Evolutionary conservation across 2,329 filamentous ascomycete species (phyloP).

Genomic region (Diaporthe sp.): DNA sequence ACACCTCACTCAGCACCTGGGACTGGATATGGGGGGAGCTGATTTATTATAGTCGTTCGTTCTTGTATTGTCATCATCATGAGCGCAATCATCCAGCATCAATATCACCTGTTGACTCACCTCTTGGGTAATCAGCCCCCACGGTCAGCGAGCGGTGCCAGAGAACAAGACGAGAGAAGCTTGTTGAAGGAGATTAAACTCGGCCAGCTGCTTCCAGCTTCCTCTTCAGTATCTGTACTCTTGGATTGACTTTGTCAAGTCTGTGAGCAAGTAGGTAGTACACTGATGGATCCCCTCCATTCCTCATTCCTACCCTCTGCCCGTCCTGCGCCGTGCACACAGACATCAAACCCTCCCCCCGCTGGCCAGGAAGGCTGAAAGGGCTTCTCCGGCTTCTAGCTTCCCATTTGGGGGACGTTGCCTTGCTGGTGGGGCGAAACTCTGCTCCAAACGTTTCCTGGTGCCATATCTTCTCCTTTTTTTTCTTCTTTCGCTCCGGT

Average conservation of each 20-base stretch:
- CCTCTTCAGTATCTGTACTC: neutral
- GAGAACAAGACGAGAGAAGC: neutral
- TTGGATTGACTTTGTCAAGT: slow-evolving; percentile 9
- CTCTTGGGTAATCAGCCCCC: neutral
- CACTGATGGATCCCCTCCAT: slow-evolving; percentile 6
- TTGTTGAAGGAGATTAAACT: neutral
- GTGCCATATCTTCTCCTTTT: slow-evolving; percentile 1
- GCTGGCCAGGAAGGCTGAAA: neutral
- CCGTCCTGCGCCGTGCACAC: neutral
- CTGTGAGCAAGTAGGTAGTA: slow-evolving; percentile 1
- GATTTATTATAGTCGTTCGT: neutral
- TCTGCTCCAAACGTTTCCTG: slow-evolving; percentile 3
- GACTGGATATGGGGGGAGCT: neutral
- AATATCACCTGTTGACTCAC: neutral
- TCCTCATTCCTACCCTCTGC: slow-evolving; percentile 9
- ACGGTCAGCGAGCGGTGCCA: neutral
- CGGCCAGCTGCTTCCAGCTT: neutral
- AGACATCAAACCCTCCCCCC: slow-evolving; percentile 1
- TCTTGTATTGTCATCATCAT: slow-evolving; percentile 1
- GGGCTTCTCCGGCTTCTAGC: slow-evolving; percentile 2
- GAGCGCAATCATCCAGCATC: slow-evolving; percentile 1
- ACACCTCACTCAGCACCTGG: neutral
- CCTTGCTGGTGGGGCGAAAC: neutral
- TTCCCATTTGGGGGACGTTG: neutral
- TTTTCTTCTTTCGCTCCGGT: neutral